phyloP scores from a whole-genome alignment of 1,284 basidiomycete genomes.

The Tylopilus sp. region DNA sequence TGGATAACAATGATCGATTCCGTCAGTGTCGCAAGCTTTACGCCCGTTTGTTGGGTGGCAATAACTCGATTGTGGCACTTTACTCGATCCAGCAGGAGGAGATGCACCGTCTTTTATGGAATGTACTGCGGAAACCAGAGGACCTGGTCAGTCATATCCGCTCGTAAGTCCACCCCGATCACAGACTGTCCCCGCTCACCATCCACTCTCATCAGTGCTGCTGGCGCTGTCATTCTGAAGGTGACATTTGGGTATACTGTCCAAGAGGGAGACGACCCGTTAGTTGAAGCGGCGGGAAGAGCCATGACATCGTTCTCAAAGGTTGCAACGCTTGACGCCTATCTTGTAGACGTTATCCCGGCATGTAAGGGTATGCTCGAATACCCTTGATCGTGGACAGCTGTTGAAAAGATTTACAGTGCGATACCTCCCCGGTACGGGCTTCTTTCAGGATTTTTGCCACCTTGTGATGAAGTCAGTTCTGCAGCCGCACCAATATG shows the following conservation, averaged over 20 bases:
- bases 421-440: conserved; percentile 41
- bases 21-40: not conserved
- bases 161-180: conserved; percentile 17
- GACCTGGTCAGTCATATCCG: conserved; percentile 20
- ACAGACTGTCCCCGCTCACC: not conserved
- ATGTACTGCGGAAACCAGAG: conserved; percentile 19
- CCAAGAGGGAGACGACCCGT: conserved; percentile 25
- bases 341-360: conserved; percentile 33
- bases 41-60: conserved; percentile 27
- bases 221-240: conserved; percentile 17
- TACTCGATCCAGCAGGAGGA: conserved; percentile 25
- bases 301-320: conserved; percentile 4
- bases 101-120: conserved; percentile 22
- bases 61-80: conserved; percentile 12
- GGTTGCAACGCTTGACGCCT: conserved; percentile 3
- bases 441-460: conserved; percentile 42
- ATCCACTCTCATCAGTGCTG: conserved; percentile 3
- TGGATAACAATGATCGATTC: not conserved
- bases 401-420: conserved; percentile 28
- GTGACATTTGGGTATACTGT: conserved; percentile 25
- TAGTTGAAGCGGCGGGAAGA: conserved; percentile 25
- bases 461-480: conserved; percentile 32
- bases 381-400: not conserved
- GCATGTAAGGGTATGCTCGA: conserved; percentile 13
- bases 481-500: conserved; percentile 38